These are phyloP conservation scores for Aethionema arabicum DNA, from an alignment of 345 rosid genomes.

Conservation along the genomic window DNA sequence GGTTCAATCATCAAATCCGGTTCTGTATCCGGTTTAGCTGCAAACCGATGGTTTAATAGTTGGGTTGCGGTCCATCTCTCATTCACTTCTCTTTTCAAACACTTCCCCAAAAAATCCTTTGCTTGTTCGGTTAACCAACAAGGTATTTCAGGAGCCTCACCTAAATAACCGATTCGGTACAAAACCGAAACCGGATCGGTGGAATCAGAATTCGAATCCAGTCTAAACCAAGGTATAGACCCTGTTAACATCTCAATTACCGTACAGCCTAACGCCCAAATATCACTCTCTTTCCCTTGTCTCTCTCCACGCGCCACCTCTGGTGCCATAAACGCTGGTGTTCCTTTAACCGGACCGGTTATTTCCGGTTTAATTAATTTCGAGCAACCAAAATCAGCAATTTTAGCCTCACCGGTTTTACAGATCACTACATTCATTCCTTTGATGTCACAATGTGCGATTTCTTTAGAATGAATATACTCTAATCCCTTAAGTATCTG, in stretches of 20 bases:
- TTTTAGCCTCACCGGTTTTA: slow-evolving; percentile 48
- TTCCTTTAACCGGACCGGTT: slow-evolving; percentile 46
- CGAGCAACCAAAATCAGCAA: slow-evolving; percentile 80
- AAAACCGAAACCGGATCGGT: slow-evolving; percentile 45
- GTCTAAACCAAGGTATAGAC: slow-evolving; percentile 42
- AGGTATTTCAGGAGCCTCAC: slow-evolving; percentile 52
- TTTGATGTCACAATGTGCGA: slow-evolving; percentile 81
- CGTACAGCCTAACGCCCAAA: slow-evolving; percentile 83
- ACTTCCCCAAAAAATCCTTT: slow-evolving; percentile 59
- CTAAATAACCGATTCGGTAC: slow-evolving; percentile 48
- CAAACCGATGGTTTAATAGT: slow-evolving; percentile 51
- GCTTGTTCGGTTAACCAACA: slow-evolving; percentile 46
- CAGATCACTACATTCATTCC: slow-evolving; percentile 59
- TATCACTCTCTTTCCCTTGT: slow-evolving; percentile 59
- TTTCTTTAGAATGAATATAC: slow-evolving; percentile 54
- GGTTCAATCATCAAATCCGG: slow-evolving; percentile 35
- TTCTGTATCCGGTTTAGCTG: slow-evolving; percentile 13
- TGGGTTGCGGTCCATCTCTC: slow-evolving; percentile 57
- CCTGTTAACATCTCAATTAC: slow-evolving; percentile 80
- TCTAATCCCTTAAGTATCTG: slow-evolving; percentile 59
- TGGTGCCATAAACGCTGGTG: slow-evolving; percentile 80
- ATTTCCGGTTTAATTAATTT: slow-evolving; percentile 36
- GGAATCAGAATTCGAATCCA: slow-evolving; percentile 14
- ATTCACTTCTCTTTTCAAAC: slow-evolving; percentile 48
- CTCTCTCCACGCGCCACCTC: slow-evolving; percentile 84